phyloP scores from a whole-genome alignment of 2,329 filamentous ascomycete species.

The Aureobasidium sp. region DNA sequence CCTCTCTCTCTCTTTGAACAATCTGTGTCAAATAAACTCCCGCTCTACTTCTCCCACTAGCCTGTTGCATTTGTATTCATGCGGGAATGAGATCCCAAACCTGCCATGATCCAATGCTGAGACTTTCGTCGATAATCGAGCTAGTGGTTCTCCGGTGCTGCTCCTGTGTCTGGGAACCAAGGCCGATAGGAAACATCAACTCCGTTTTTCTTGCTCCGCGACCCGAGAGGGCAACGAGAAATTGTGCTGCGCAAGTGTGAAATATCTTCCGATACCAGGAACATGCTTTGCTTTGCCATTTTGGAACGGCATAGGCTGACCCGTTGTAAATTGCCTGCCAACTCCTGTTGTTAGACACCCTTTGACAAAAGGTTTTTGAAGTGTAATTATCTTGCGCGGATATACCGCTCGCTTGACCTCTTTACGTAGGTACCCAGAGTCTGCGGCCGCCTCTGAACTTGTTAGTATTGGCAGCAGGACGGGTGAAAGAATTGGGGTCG shows the following conservation, averaged over 20 bases:
- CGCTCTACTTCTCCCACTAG: background rate
- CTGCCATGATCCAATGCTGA: background rate
- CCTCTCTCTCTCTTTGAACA: background rate
- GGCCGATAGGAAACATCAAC: background rate
- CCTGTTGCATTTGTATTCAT: background rate
- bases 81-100: background rate
- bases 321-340: background rate
- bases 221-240: background rate
- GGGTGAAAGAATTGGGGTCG: slow-evolving; percentile 29
- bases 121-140: background rate
- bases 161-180: background rate
- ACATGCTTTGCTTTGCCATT: background rate
- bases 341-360: background rate
- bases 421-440: slow-evolving; percentile 28
- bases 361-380: background rate
- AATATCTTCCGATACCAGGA: background rate
- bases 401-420: background rate
- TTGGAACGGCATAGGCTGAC: background rate
- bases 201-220: background rate
- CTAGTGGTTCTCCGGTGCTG: background rate
- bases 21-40: background rate
- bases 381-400: background rate
- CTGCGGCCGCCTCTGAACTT: slow-evolving; percentile 24
- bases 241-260: background rate
- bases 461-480: slow-evolving; percentile 23